These are phyloP conservation scores for Solanum bulbocastanum DNA, from an alignment of 257 asterid genomes.

Conservation along the genomic window DNA sequence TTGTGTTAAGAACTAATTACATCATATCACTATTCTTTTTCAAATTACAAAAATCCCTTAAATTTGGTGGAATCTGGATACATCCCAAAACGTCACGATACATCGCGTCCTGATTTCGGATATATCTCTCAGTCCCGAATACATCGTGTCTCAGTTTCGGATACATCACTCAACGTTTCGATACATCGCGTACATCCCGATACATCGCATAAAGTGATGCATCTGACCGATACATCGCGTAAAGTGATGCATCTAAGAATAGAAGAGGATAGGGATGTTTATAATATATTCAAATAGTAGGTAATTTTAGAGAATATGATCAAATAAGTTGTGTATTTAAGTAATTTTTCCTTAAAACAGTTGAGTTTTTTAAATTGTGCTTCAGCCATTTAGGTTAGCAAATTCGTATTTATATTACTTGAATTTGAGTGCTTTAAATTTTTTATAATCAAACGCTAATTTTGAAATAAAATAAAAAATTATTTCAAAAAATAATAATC, in stretches of 20 bases:
- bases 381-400: background rate
- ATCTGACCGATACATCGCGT: background rate
- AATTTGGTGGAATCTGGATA: background rate
- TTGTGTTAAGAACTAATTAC: too few species aligned
- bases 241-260: too few species aligned
- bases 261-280: too few species aligned
- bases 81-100: background rate
- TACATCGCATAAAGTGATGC: too few species aligned
- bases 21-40: fast-evolving
- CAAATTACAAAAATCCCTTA: too few species aligned
- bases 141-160: background rate
- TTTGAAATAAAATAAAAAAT: background rate
- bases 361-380: background rate
- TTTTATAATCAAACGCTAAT: background rate
- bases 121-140: background rate
- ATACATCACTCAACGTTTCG: background rate
- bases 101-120: background rate
- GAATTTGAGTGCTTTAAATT: background rate
- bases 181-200: too few species aligned
- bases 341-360: too few species aligned
- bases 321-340: too few species aligned
- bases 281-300: too few species aligned
- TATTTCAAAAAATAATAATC: too few species aligned
- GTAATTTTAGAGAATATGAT: too few species aligned
- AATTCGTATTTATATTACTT: background rate